Evolutionary conservation across 2,329 filamentous ascomycete species (phyloP).

Genomic region (Grosmannia huntii): DNA sequence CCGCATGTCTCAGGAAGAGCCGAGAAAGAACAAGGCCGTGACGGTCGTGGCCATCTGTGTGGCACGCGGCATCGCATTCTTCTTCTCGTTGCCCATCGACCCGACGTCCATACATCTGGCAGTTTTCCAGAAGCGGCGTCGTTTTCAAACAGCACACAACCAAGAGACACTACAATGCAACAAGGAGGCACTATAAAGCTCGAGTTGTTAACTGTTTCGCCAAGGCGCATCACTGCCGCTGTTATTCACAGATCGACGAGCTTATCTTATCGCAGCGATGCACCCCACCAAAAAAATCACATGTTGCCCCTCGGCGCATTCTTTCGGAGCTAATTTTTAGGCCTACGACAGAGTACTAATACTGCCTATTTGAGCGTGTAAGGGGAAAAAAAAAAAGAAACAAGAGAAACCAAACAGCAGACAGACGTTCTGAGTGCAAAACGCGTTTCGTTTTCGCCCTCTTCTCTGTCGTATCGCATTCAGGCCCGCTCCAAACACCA

Average conservation of each 20-base stretch:
- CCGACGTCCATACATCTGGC: not conserved
- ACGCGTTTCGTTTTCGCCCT: too few species aligned
- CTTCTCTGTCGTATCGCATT: not conserved
- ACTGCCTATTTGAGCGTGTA: constrained; percentile 3
- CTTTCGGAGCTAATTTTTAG: not conserved
- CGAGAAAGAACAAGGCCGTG: not conserved
- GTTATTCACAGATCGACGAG: not conserved
- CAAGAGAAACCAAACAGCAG: not conserved
- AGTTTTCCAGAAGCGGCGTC: too few species aligned
- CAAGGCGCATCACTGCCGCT: not conserved
- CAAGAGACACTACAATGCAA: not conserved
- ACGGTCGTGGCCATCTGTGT: not conserved
- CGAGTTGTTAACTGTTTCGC: too few species aligned
- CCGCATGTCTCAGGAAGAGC: not conserved
- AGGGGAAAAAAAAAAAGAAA: not conserved
- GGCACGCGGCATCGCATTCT: not conserved
- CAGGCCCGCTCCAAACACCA: not conserved
- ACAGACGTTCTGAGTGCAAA: not conserved
- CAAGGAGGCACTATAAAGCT: not conserved
- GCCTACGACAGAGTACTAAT: not conserved
- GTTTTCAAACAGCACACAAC: too few species aligned
- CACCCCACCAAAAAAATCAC: not conserved
- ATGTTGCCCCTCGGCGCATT: not conserved
- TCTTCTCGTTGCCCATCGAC: too few species aligned
- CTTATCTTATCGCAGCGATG: constrained; percentile 1